Evolutionary conservation across 345 rosid genomes (phyloP), one percentile per base, ranked within the genome.

Genomic region (Rhodomyrtus tomentosa): DNA sequence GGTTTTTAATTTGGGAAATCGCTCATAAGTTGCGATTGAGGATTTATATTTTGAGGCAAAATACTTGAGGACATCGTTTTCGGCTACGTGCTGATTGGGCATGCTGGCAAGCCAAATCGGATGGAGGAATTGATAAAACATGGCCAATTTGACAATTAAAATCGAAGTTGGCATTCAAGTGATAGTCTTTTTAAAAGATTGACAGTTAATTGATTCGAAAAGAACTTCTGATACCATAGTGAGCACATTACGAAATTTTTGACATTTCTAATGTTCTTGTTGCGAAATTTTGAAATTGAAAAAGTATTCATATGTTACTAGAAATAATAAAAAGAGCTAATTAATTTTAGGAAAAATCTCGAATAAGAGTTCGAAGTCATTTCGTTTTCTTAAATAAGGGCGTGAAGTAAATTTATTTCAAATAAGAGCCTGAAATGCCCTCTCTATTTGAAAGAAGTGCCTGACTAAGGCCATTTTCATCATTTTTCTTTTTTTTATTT

Each of bases 221-320:
- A 11, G 13, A 11, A 56, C 13, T n/a, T 0, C n/a, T 12, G 1
- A 0, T 3, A n/a, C 0, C 12, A 12, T 25, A 24, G 12, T 55
- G n/a, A 55, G n/a, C 12, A 15, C 4, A 3, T 0, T n/a, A n/a
- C 0, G 3, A 12, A 48, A n/a, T 15, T 56, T n/a, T n/a, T n/a
- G 8, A 13, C 18, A 56, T 56, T 0, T 56, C 0, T 56, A n/a
- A 6, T 56, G 18, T 56, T 14, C 32, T 56, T 56, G 13, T 56
- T 1, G 32, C 14, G 7, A 16, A 48, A 48, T 59, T 59, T 29
- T 59, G 45, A 68, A 36, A 68, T 16, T 10, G 21, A 16, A 32
- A 4, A 2, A 6, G 12, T 8, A 18, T 32, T 18, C 45, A 16
- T 4, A 16, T 29, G 7, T 62, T 59, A 2, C 14, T 27, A 7